A percentile compares a stretch with the other conserved stretches of the same genome.
Conservation (phyloP, 2,329 filamentous ascomycete genomes). For the Ophiocordyceps camponoti-leonardi region DNA sequence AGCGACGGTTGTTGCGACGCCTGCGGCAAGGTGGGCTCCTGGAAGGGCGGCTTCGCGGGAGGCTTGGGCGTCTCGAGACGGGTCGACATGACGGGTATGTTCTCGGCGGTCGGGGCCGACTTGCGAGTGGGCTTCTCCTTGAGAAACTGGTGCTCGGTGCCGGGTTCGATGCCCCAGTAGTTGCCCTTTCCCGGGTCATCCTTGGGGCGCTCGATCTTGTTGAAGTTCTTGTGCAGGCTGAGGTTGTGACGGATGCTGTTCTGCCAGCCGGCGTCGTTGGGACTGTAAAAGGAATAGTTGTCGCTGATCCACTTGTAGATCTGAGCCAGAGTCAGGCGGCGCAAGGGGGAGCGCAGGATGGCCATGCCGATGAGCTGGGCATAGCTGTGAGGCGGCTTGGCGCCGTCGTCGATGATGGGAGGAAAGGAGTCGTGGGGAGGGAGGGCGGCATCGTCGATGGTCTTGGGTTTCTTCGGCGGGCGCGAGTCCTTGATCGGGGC, state of each 20-base stretch:
- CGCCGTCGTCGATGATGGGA: slow-evolving; percentile 64
- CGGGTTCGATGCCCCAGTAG: slow-evolving; percentile 89
- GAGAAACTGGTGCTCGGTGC: slow-evolving; percentile 76
- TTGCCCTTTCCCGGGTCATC: slow-evolving; percentile 95
- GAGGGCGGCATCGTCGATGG: slow-evolving; percentile 33
- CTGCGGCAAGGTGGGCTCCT: slow-evolving; percentile 30
- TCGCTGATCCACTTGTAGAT: slow-evolving; percentile 99
- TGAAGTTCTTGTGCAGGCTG: slow-evolving; percentile 89
- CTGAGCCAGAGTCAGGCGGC: slow-evolving; percentile 75
- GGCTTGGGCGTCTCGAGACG: slow-evolving; percentile 33
- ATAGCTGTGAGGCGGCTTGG: slow-evolving; percentile 84
- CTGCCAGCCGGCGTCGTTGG: slow-evolving; percentile 82
- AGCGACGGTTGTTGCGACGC: too few species aligned
- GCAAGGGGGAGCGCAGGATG: slow-evolving; percentile 69
- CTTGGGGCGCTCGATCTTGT: slow-evolving; percentile 90
- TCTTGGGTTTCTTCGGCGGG: slow-evolving; percentile 49
- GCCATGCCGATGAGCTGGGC: slow-evolving; percentile 94
- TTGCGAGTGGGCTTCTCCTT: slow-evolving; percentile 65
- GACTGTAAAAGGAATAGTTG: slow-evolving; percentile 74
- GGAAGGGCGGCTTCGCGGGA: slow-evolving; percentile 17
- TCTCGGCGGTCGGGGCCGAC: slow-evolving; percentile 36
- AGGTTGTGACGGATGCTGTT: slow-evolving; percentile 98
- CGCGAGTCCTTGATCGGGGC: slow-evolving; percentile 54
- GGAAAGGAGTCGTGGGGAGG: slow-evolving; percentile 70
- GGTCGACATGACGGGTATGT: slow-evolving; percentile 38